Evolutionary conservation across 768 basidiomycete species (phyloP).

Genomic region (Agrocybe pediades): DNA sequence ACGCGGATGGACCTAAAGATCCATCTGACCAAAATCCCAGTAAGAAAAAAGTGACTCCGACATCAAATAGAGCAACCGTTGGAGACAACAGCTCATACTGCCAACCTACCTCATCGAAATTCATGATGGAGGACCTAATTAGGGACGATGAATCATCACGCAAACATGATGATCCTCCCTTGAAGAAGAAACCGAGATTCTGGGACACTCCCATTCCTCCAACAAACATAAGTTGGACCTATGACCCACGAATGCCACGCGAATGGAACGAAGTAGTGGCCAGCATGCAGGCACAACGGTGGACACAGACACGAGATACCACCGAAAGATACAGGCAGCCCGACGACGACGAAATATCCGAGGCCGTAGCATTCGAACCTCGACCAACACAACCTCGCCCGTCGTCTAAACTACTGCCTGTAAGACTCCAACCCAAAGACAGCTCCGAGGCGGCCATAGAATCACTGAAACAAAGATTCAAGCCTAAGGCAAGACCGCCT

Average conservation of each 20-base stretch:
- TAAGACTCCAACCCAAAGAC: background rate
- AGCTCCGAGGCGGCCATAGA: background rate
- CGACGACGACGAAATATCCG: background rate
- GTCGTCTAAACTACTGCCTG: background rate
- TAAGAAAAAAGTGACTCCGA: no score
- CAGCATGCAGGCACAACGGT: background rate
- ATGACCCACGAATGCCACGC: slow-evolving; percentile 18
- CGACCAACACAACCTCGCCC: background rate
- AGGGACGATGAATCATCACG: background rate
- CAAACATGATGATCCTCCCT: background rate
- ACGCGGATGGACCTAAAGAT: background rate
- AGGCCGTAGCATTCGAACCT: background rate
- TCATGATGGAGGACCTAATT: slow-evolving; percentile 13
- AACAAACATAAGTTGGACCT: slow-evolving; percentile 10
- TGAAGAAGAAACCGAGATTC: background rate
- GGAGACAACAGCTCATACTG: slow-evolving; percentile 1
- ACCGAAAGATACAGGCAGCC: background rate
- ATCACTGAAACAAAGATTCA: background rate
- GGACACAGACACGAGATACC: background rate
- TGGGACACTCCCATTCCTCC: slow-evolving; percentile 18
- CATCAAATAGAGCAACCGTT: background rate
- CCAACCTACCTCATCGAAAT: slow-evolving; percentile 17
- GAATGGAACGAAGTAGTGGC: slow-evolving; percentile 22
- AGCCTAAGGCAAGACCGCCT: background rate
- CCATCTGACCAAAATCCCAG: background rate